Conservation (phyloP, 2,329 filamentous ascomycete genomes). For the Fusarium longipes region DNA sequence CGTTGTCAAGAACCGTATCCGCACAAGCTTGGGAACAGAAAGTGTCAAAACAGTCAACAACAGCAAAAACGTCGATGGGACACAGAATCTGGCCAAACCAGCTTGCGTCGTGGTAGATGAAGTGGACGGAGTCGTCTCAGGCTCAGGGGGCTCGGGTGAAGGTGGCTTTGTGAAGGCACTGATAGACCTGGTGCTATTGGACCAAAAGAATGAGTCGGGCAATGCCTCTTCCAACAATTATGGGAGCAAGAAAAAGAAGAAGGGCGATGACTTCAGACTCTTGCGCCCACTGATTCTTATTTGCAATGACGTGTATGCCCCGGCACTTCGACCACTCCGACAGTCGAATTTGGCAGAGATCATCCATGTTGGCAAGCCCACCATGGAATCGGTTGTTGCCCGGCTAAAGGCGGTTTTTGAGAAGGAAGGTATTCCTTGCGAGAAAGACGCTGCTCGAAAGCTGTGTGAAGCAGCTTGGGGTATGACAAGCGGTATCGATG, state of each 20-base stretch:
- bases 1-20: constrained; percentile 90
- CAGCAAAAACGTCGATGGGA: constrained; percentile 62
- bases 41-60: constrained; percentile 84
- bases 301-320: constrained; percentile 97
- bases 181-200: constrained; percentile 86
- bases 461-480: constrained; percentile 87
- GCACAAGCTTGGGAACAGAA: constrained; percentile 92
- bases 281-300: constrained; percentile 91
- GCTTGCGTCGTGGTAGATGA: constrained; percentile 96
- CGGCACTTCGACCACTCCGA: constrained; percentile 86
- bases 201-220: constrained; percentile 77
- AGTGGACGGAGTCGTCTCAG: constrained; percentile 91
- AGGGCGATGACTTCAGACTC: constrained; percentile 86
- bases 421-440: constrained; percentile 87
- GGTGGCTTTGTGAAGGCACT: constrained; percentile 95
- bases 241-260: constrained; percentile 67
- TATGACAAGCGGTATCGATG: constrained; percentile 77
- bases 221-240: constrained; percentile 42
- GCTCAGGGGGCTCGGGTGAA: constrained; percentile 81
- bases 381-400: constrained; percentile 84
- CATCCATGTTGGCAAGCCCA: constrained; percentile 89
- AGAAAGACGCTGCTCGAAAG: constrained; percentile 87
- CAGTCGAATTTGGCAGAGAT: constrained; percentile 88
- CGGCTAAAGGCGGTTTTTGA: constrained; percentile 87
- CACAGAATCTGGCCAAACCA: constrained; percentile 81